Evolutionary conservation across 495 filamentous ascomycete genomes (phyloP).

Genomic region (Penicillium psychrofluorescens): DNA sequence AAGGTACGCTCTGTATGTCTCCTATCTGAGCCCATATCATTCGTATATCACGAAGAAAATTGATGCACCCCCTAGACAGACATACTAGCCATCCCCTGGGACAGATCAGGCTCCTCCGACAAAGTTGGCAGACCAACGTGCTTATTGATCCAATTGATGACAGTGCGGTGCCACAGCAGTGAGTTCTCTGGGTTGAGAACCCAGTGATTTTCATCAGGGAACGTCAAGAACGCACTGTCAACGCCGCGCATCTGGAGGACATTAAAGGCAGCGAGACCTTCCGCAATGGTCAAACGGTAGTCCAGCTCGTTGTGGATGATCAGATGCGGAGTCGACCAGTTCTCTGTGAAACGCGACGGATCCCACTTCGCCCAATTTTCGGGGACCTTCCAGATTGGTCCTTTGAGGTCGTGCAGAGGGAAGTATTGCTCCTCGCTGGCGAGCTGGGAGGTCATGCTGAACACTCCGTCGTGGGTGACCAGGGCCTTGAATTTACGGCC

Average conservation of each 20-base stretch:
- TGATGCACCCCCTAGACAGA: slow-evolving; percentile 9
- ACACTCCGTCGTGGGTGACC: slow-evolving; percentile 87
- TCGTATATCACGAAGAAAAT: background rate
- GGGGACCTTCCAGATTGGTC: slow-evolving; percentile 66
- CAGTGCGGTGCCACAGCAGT: slow-evolving; percentile 83
- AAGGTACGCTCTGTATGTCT: background rate
- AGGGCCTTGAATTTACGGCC: slow-evolving; percentile 79
- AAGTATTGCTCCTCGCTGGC: slow-evolving; percentile 85
- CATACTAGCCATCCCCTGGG: slow-evolving; percentile 10
- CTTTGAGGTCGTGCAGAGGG: slow-evolving; percentile 73
- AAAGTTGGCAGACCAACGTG: slow-evolving; percentile 50
- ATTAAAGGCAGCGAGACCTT: slow-evolving; percentile 85
- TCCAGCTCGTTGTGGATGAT: slow-evolving; percentile 91
- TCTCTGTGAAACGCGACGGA: slow-evolving; percentile 56
- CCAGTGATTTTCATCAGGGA: slow-evolving; percentile 84
- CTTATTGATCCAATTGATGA: slow-evolving; percentile 85
- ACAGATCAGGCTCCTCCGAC: slow-evolving; percentile 17
- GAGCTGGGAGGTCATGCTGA: slow-evolving; percentile 68
- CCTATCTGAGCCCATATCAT: background rate
- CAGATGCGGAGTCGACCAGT: slow-evolving; percentile 82
- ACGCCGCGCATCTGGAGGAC: slow-evolving; percentile 62
- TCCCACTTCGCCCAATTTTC: slow-evolving; percentile 78
- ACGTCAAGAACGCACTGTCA: slow-evolving; percentile 56
- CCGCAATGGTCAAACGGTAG: slow-evolving; percentile 76
- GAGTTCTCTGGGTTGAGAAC: slow-evolving; percentile 89